Evolutionary conservation across 2,329 filamentous ascomycete species (phyloP).

Genomic region (Neopestalotiopsis sp.): DNA sequence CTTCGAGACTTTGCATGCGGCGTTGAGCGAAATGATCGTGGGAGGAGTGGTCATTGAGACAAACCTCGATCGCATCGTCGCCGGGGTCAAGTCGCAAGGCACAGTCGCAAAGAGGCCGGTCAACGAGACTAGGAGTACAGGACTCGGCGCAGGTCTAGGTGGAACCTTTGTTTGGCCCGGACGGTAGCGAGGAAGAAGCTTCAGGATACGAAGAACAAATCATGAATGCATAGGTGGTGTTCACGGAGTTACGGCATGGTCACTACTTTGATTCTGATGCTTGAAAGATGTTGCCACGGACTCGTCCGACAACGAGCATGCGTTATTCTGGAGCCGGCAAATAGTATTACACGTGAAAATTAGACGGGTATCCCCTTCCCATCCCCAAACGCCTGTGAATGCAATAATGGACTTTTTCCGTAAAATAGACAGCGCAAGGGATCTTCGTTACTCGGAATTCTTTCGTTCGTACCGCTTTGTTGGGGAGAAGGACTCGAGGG

Average conservation of each 20-base stretch:
- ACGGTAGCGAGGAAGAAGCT: constrained; percentile 24
- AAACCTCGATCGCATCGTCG: constrained; percentile 84
- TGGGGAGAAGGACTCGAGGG: constrained; percentile 37
- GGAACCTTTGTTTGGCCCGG: constrained; percentile 62
- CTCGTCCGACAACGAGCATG: not conserved
- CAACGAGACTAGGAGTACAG: constrained; percentile 65
- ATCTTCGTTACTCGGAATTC: constrained; percentile 25
- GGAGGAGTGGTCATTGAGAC: constrained; percentile 96
- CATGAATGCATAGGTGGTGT: constrained; percentile 19
- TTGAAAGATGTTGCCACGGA: not conserved
- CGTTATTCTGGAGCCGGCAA: not conserved
- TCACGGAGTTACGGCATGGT: constrained; percentile 19
- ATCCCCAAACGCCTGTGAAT: constrained; percentile 39
- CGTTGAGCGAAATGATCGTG: constrained; percentile 91
- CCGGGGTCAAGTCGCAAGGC: constrained; percentile 80
- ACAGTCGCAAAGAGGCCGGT: constrained; percentile 80
- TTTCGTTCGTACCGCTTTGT: constrained; percentile 31
- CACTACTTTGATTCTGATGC: not conserved
- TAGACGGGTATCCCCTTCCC: constrained; percentile 18
- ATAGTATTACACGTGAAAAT: constrained; percentile 22
- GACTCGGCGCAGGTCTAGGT: constrained; percentile 56
- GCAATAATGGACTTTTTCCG: constrained; percentile 26
- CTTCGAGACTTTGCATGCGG: constrained; percentile 93
- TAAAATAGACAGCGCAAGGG: not conserved
- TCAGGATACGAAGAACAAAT: not conserved